Conservation (phyloP, 306 rosid species). For the Calophaca sinica region DNA sequence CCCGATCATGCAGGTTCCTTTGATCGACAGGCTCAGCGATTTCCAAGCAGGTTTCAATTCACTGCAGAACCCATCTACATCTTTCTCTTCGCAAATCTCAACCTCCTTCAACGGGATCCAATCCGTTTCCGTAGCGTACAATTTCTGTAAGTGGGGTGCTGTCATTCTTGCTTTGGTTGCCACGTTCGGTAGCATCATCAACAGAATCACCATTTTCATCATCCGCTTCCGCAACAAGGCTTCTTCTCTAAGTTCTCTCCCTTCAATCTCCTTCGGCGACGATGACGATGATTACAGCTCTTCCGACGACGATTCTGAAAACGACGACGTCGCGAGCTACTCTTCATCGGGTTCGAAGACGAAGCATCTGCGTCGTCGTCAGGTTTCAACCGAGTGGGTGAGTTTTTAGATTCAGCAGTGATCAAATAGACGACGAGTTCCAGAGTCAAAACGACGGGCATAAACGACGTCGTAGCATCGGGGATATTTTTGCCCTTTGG, state of each 20-base stretch:
- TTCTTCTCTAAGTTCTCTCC: slow-evolving; percentile 9
- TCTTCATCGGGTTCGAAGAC: slow-evolving; percentile 52
- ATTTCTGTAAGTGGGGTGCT: slow-evolving; percentile 88
- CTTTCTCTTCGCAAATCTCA: slow-evolving; percentile 45
- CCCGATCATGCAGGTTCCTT: slow-evolving; percentile 73
- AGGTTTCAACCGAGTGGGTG: slow-evolving; percentile 33
- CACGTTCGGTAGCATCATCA: slow-evolving; percentile 65
- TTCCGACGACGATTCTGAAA: slow-evolving; percentile 39
- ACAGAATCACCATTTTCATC: slow-evolving; percentile 59
- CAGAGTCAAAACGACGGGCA: slow-evolving; percentile 34
- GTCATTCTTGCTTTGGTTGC: slow-evolving; percentile 73
- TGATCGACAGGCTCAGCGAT: slow-evolving; percentile 66
- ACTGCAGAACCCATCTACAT: slow-evolving; percentile 48
- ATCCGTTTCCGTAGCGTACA: slow-evolving; percentile 50
- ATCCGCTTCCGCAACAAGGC: slow-evolving; percentile 45
- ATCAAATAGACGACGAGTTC: slow-evolving; percentile 36
- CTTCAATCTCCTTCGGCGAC: slow-evolving; percentile 39
- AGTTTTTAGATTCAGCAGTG: slow-evolving; percentile 57
- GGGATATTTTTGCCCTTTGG: slow-evolving; percentile 67
- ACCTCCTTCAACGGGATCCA: slow-evolving; percentile 48
- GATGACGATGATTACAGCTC: slow-evolving; percentile 45
- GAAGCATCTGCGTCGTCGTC: slow-evolving; percentile 22
- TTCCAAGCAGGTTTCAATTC: slow-evolving; percentile 54
- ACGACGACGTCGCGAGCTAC: slow-evolving; percentile 33
- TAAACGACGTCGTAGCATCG: slow-evolving; percentile 56